Evolutionary conservation across 2,329 filamentous ascomycete genomes (phyloP).

Genomic region (Ophiostoma triangulosporum): DNA sequence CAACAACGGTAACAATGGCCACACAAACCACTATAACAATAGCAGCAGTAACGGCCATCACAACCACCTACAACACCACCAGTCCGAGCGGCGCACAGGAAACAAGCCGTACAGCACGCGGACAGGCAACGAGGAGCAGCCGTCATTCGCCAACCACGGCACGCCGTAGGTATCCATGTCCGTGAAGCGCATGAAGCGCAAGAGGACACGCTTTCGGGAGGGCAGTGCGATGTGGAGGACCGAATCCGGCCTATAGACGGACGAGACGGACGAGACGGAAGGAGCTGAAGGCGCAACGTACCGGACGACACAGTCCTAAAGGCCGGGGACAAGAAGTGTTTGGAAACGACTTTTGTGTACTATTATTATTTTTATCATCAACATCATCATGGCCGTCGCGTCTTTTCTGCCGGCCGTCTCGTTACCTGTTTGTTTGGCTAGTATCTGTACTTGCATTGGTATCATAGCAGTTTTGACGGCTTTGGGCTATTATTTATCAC

Average conservation of each 20-base stretch:
- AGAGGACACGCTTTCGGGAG: no score
- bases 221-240: no score
- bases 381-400: background rate
- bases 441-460: background rate
- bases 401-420: background rate
- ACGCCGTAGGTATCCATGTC: constrained; percentile 9
- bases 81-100: constrained; percentile 8
- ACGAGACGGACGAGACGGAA: no score
- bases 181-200: background rate
- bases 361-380: constrained; percentile 2
- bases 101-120: constrained; percentile 4
- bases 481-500: background rate
- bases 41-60: background rate
- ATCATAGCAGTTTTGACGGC: background rate
- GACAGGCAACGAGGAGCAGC: constrained; percentile 8
- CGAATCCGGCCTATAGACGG: no score
- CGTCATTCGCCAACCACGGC: constrained; percentile 4
- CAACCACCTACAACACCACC: constrained; percentile 3
- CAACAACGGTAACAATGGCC: constrained; percentile 17
- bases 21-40: constrained; percentile 3
- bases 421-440: background rate
- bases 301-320: no score
- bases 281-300: no score
- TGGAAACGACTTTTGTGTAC: constrained; percentile 7
- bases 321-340: constrained; percentile 1